These are phyloP conservation scores for Cordia subcordata DNA, from an alignment of 257 asterid genomes.

Conservation along the genomic window DNA sequence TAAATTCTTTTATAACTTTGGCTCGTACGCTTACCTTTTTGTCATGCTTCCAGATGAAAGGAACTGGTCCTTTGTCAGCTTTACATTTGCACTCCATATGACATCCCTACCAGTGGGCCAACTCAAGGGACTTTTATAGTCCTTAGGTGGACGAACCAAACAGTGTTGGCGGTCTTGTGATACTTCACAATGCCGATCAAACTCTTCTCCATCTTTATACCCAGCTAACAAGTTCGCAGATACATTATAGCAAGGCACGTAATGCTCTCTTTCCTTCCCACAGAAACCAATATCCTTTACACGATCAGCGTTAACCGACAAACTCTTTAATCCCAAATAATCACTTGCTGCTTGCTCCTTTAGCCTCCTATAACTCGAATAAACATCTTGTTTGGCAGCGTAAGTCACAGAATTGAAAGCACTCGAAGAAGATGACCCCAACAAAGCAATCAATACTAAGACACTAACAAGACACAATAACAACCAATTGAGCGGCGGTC, in stretches of 20 bases:
- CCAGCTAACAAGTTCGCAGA: constrained; percentile 72
- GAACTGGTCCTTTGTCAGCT: constrained; percentile 89
- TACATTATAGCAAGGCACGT: constrained; percentile 90
- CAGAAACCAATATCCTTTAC: constrained; percentile 62
- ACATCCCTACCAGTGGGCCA: constrained; percentile 97
- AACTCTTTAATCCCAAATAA: constrained; percentile 55
- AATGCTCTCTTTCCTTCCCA: constrained; percentile 83
- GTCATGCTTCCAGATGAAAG: constrained; percentile 99
- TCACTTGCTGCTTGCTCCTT: constrained; percentile 70
- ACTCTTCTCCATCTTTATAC: constrained; percentile 76
- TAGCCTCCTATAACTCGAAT: constrained; percentile 57
- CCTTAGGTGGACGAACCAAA: constrained; percentile 91
- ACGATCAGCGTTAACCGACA: constrained; percentile 43
- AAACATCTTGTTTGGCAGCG: constrained; percentile 42
- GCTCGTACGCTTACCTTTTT: constrained; percentile 57
- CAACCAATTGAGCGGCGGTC: constrained; percentile 76
- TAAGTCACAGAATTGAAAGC: constrained; percentile 49
- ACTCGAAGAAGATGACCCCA: constrained; percentile 60
- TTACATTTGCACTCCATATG: constrained; percentile 90
- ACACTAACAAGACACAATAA: constrained; percentile 61
- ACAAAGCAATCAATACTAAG: constrained; percentile 48
- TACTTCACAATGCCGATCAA: constrained; percentile 87
- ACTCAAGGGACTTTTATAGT: constrained; percentile 82
- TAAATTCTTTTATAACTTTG: not conserved
- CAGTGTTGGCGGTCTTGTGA: constrained; percentile 52